Evolutionary conservation across 73 alveolate genomes (phyloP), one percentile per base, ranked within the genome.

Genomic region (Symbiodinium pilosum): DNA sequence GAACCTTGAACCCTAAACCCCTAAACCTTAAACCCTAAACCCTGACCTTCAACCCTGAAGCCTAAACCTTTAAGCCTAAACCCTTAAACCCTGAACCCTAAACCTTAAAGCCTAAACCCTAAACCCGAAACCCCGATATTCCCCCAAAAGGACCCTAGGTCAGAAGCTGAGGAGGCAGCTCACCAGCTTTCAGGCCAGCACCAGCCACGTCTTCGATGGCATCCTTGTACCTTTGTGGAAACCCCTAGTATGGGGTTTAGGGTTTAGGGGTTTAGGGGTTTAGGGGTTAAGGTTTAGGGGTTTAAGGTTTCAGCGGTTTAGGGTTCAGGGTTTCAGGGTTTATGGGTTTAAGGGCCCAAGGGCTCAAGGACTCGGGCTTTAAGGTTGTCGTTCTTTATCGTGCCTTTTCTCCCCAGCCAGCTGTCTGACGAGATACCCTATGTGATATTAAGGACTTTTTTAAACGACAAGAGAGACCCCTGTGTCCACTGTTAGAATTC

Each of bases 151-250:
- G n/a, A n/a, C n/a, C n/a, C n/a, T n/a, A n/a, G n/a, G n/a, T n/a
- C n/a, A n/a, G n/a, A n/a, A n/a, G n/a, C n/a, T n/a, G n/a, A n/a
- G n/a, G n/a, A n/a, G n/a, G n/a, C n/a, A n/a, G n/a, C 96, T 69
- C 96, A 18, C 96, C 96, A 24, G 96, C 96, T 43, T 89, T 89
- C 51, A 89, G 52, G 30, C 96, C 96, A 3, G 87, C 87, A n/a
- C 51, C 73, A 85, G 87, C 64, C 87, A 89, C 96, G 43, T 89
- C 96, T 0, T 89, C 96, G 47, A 89, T 89, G 51, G 42, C 44
- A 75, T 36, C 43, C 54, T 44, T 41, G 77, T 89, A 89, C 96
- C 96, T 89, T 16, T 14, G 8, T 11, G 16, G 64, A 11, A 8
- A 47, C 16, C 8, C 8, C 24, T 47, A 11, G 8, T 11, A 11